Base-by-base conservation (phyloP, 2,329 filamentous ascomycete genomes). In the Paramyrothecium sp. region DNA sequence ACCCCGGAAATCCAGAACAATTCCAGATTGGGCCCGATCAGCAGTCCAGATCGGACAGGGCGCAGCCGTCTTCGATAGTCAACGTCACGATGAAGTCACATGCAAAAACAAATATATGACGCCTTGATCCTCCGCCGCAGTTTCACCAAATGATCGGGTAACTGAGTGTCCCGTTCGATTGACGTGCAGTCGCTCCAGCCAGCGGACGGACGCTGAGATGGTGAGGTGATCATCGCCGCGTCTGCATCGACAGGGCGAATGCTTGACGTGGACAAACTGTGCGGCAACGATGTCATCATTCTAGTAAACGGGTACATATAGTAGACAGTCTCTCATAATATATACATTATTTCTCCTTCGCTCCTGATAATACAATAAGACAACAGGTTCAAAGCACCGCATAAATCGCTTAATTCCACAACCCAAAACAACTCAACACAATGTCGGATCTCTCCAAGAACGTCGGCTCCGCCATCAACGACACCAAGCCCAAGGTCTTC, bases 401-500 rank as follows among this genome's bases (percentile, higher is more conserved):
- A 30, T 30, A 30, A 30, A 30, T 30, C 26, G 5, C 13, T 16
- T 44, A 7, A 7, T 19, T 19, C 5, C 13, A 17, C 38, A 44
- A 44, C n/a, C 38, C 5, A 4, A 44, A 44, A 16, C 38, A 44
- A 44, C 47, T 20, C 26, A 20, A 5, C 47, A 49, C 20, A 7
- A 49, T 49, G 47, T 49, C 47, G 47, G 47, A 49, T n/a, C 47
- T 44, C 13, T 17, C 13, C 38, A 44, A 44, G 38, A 44, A 49
- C 47, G 47, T 49, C 19, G 47, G 47, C 47, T 21, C 19, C 5
- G 22, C 47, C 47, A 23, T 23, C 47, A 49, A 49, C 16, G 50
- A 33, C 13, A 61, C 58, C 1, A 48, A 71, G 62, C 75, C 76
- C 30, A 77, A 71, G 60, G 65, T 74, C 0, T 71, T 86, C 51